Base-by-base conservation (phyloP, 495 filamentous ascomycete genomes). In the Lindgomyces ingoldianus region DNA sequence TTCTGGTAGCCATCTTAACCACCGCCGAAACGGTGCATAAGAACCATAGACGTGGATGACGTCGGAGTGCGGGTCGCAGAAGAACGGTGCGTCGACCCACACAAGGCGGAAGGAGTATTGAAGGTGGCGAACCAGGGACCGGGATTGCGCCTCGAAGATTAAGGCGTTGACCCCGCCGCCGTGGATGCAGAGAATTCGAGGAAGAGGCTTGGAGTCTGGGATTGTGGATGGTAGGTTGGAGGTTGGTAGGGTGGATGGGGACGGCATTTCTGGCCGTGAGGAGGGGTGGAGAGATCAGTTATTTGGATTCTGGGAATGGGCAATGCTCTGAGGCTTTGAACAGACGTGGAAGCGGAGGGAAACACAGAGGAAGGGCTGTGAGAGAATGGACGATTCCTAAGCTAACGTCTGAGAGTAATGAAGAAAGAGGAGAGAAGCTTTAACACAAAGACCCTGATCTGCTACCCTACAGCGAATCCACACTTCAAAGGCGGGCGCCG, bases 121-220 rank as follows among this genome's bases (percentile, higher is more conserved):
- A 2, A 89, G 80, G 10, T 57, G 61, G n/a, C 64, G 59, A 33
- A 73, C 73, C 12, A 89, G 69, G 14, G 74, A 73, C 59, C 86
- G 84, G 60, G 81, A 82, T 73, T 90, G 87, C 0, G 74, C 57
- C 22, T 73, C 74, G 75, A 89, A 88, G 63, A 89, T 80, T n/a
- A 76, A 62, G 1, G 78, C 83, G 66, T 84, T 88, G 50, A 81
- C 79, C 62, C 86, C 85, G 53, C 86, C 85, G 70, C 87, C 86
- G 73, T 89, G 86, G 49, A 89, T 79, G 74, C 84, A 88, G 64
- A 89, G 84, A 49, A 90, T 80, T 42, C 85, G 84, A 12, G 85
- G 85, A 29, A 83, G 75, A 64, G 3, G 26, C 12, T 10, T 76
- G 69, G 60, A 80, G 64, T 56, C 47, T 12, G 62, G 67, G 51